A percentile compares a stretch with the other conserved stretches of the same genome.
Evolutionary conservation across 306 rosid species (phyloP).

Genomic region (Gleditsia sinensis): DNA sequence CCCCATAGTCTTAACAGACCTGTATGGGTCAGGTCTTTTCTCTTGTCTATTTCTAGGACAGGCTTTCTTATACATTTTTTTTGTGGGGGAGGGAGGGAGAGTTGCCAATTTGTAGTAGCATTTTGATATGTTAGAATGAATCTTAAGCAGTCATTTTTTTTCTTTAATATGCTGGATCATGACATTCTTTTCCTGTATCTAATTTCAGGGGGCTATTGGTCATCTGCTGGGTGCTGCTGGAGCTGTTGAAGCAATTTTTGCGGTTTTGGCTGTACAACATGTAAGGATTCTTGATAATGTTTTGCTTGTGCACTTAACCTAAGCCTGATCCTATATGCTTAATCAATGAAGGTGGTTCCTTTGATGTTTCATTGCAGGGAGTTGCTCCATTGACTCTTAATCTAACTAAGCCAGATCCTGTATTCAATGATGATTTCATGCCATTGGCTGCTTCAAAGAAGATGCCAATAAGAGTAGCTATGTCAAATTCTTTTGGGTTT

Average conservation of each 20-base stretch:
- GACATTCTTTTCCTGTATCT: neutral
- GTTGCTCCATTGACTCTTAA: conserved; percentile 89
- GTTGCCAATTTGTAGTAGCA: neutral
- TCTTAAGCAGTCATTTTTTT: conserved; percentile 15
- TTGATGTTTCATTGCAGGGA: conserved; percentile 59
- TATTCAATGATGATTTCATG: conserved; percentile 64
- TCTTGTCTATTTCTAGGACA: conserved; percentile 1
- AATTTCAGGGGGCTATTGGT: conserved; percentile 85
- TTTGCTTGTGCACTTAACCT: conserved; percentile 24
- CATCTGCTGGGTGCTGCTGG: conserved; percentile 98
- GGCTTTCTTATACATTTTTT: conserved; percentile 11
- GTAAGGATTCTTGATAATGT: conserved; percentile 19
- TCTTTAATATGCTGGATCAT: neutral
- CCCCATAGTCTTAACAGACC: too few relatives aligned
- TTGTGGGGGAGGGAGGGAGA: neutral
- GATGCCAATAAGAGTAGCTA: conserved; percentile 70
- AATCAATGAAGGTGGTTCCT: neutral
- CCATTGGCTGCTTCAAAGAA: conserved; percentile 66
- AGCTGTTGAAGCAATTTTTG: conserved; percentile 95
- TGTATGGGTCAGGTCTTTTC: too few relatives aligned
- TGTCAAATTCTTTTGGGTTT: conserved; percentile 94
- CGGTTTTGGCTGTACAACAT: conserved; percentile 71
- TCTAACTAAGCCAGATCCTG: conserved; percentile 79
- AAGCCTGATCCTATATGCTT: conserved; percentile 18
- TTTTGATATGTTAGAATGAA: conserved; percentile 23